Percentiles rank a stretch among this genome's conserved stretches.
These are phyloP conservation scores for Colletotrichum liaoningense DNA, from an alignment of 2,329 filamentous ascomycete species.

Conservation along the genomic window DNA sequence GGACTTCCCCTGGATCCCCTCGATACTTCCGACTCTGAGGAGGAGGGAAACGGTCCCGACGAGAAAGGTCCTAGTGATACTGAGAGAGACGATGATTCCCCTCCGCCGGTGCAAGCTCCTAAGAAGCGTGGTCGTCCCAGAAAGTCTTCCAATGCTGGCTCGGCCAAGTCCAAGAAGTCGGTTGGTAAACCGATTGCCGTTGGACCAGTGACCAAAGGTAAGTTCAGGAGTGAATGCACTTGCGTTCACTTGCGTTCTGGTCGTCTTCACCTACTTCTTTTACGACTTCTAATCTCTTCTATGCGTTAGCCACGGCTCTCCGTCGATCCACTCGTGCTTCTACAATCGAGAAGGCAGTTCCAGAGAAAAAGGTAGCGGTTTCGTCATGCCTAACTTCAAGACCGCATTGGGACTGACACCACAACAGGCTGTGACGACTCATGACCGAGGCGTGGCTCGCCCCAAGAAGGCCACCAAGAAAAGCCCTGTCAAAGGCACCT, in stretches of 20 bases:
- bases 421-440: neutral
- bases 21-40: neutral
- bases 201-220: neutral
- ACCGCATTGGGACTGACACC: neutral
- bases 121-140: neutral
- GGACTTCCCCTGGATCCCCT: neutral
- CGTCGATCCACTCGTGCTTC: neutral
- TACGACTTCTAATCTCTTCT: neutral
- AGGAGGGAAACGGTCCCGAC: neutral
- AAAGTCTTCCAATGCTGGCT: neutral
- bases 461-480: slow-evolving; percentile 10
- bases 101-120: neutral
- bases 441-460: slow-evolving; percentile 15
- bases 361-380: slow-evolving; percentile 12
- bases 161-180: neutral
- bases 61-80: neutral
- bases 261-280: neutral
- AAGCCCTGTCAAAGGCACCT: neutral
- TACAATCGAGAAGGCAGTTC: neutral
- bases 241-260: neutral
- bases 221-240: neutral
- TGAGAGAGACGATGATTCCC: neutral
- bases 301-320: neutral
- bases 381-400: neutral
- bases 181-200: neutral